Evolutionary conservation across 192 early-diverging fungal genomes (phyloP), one percentile per base, ranked within the genome.

Genomic region (Coemansia sp.): DNA sequence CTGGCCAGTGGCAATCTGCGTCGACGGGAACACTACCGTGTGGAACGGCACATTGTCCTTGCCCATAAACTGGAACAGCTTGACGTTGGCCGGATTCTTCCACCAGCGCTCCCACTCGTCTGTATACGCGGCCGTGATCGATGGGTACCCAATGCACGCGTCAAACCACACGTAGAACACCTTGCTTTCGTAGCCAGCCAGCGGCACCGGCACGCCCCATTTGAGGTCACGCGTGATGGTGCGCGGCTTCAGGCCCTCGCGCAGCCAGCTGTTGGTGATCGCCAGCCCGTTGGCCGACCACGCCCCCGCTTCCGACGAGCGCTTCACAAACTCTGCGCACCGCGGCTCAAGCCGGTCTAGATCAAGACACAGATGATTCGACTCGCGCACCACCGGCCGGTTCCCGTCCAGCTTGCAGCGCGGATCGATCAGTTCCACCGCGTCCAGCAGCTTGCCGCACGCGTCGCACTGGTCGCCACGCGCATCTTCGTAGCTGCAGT

Each of bases 111-210:
- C 84, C 95, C 95, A 97, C 20, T 95, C 85, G 46, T 73, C 58
- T 4, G 95, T 95, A 73, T 97, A 97, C 49, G 86, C 93, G 32
- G 95, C 94, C 1, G 95, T 98, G 67, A 99, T 99, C 28, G 94
- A 97, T 17, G 90, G 86, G 61, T 98, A 98, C 40, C 97, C 97
- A 55, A 99, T 94, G 50, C 88, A 90, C 21, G 97, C 97, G 61
- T 99, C 97, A 54, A 95, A 98, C 97, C 97, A 99, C 29, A 99
- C 97, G 70, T 99, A 99, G 44, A 99, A 98, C 15, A 98, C 95
- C 79, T 98, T 98, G 40, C 84, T 75, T 53, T 92, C 84, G 49
- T 81, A 93, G 14, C 88, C 90, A 8, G 75, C 67, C 21, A 88
- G 77, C 12, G 97, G 97, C 9, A 99, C 94, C 25, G 87, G 85